These are phyloP conservation scores for Ophiostoma pallidulum DNA, from an alignment of 2,329 filamentous ascomycete species.

Conservation along the genomic window DNA sequence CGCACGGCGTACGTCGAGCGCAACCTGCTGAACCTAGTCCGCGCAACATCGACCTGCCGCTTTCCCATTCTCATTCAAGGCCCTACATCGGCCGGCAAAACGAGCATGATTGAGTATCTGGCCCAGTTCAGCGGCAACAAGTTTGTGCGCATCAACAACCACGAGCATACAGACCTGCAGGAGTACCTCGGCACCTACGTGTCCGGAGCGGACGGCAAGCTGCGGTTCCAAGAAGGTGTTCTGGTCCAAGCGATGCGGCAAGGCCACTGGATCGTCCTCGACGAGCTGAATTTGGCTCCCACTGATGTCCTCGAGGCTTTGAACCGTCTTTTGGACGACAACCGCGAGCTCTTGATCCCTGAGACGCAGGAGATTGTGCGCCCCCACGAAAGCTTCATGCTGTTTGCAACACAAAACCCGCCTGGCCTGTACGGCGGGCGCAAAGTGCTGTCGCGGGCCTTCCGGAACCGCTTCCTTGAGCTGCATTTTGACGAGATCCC, in stretches of 20 bases:
- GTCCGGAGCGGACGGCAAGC: slow-evolving; percentile 71
- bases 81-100: slow-evolving; percentile 95
- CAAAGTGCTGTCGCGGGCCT: slow-evolving; percentile 86
- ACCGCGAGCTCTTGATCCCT: slow-evolving; percentile 87
- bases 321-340: slow-evolving; percentile 92
- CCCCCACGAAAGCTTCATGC: slow-evolving; percentile 90
- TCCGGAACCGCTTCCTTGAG: slow-evolving; percentile 93
- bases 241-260: slow-evolving; percentile 85
- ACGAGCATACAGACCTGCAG: slow-evolving; percentile 96
- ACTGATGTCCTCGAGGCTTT: slow-evolving; percentile 95
- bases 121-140: slow-evolving; percentile 95
- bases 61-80: slow-evolving; percentile 95
- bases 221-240: slow-evolving; percentile 87
- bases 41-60: slow-evolving; percentile 81
- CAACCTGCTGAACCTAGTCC: slow-evolving; percentile 87
- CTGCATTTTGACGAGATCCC: slow-evolving; percentile 98
- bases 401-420: slow-evolving; percentile 97
- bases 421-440: slow-evolving; percentile 90
- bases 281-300: slow-evolving; percentile 92
- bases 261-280: slow-evolving; percentile 95
- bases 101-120: slow-evolving; percentile 98
- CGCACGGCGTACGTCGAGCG: slow-evolving; percentile 91
- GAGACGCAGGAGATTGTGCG: slow-evolving; percentile 92
- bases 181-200: slow-evolving; percentile 95
- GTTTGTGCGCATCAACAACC: slow-evolving; percentile 98